Evolutionary conservation across 2,329 filamentous ascomycete genomes (phyloP), one percentile per base, ranked within the genome.

Genomic region (Polychaeton citri): DNA sequence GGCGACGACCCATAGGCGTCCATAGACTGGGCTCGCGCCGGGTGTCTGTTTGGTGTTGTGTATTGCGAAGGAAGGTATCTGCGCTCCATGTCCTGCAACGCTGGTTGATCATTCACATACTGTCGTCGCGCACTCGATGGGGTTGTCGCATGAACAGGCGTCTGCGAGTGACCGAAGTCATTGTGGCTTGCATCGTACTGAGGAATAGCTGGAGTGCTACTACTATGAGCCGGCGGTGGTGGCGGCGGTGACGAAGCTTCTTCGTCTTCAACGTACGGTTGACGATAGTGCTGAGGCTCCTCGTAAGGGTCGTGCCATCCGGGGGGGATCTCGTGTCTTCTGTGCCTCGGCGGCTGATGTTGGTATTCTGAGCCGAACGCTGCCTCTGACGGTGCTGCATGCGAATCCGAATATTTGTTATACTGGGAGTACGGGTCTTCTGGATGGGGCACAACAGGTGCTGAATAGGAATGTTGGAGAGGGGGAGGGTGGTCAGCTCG

Each of bases 361-460:
- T 57, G 53, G 32, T 51, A 51, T 17, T 58, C 37, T 43, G 52
- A 28, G 46, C 51, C 34, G 38, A 54, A 50, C 44, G 62, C 40
- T 34, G 51, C 43, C 53, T 58, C 47, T 2, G 51, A 38, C 43
- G 49, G 38, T 43, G 53, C 43, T 2, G 47, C 52, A n/a, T 40
- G 38, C 26, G 50, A 38, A 15, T 32, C 24, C 8, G 26, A 2
- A 30, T 49, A 45, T 34, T 55, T 50, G 20, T 39, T 42, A 28
- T 45, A 54, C 51, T 30, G 34, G 36, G 45, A 46, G 34, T 49
- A 47, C 6, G 30, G 30, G 13, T 47, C 35, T 9, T 38, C 5
- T 75, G 74, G 5, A 69, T 77, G 2, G 74, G 61, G 61, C 8
- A 65, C 53, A 8, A 50, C 42, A 1, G 64, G 64, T 6, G 62